Conservation (phyloP, 2,329 filamentous ascomycete genomes). For the Neopestalotiopsis sp. region DNA sequence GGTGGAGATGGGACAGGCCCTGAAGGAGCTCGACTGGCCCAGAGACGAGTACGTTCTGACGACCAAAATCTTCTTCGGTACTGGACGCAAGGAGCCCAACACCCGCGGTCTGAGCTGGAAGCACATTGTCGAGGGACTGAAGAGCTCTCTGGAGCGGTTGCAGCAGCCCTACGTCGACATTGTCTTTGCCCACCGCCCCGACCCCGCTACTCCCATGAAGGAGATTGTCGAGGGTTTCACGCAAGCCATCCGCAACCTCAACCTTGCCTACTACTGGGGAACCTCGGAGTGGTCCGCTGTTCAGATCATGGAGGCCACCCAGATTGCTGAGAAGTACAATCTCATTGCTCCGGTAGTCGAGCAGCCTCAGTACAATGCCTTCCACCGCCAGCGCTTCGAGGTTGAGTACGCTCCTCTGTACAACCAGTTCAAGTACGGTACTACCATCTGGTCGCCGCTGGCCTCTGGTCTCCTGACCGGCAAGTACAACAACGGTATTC, state of each 20-base stretch:
- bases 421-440: slow-evolving; percentile 62
- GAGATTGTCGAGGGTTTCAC: slow-evolving; percentile 64
- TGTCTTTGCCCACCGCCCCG: slow-evolving; percentile 66
- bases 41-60: slow-evolving; percentile 59
- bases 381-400: slow-evolving; percentile 66
- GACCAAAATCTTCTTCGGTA: slow-evolving; percentile 58
- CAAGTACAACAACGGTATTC: slow-evolving; percentile 70
- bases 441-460: slow-evolving; percentile 54
- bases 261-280: slow-evolving; percentile 62
- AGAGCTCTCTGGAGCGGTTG: slow-evolving; percentile 62
- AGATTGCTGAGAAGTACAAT: slow-evolving; percentile 61
- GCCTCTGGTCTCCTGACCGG: slow-evolving; percentile 64
- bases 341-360: slow-evolving; percentile 57
- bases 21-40: slow-evolving; percentile 44
- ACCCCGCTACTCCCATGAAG: slow-evolving; percentile 63
- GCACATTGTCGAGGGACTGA: slow-evolving; percentile 61
- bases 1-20: slow-evolving; percentile 54
- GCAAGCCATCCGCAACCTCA: slow-evolving; percentile 56
- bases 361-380: slow-evolving; percentile 65
- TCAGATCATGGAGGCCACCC: slow-evolving; percentile 64
- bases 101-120: slow-evolving; percentile 56
- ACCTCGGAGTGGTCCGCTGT: slow-evolving; percentile 65
- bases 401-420: slow-evolving; percentile 64
- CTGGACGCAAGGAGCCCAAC: slow-evolving; percentile 63
- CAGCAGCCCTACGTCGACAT: slow-evolving; percentile 71